Conservation (phyloP, 768 basidiomycete species). For the Gelatoporia subvermispora region DNA sequence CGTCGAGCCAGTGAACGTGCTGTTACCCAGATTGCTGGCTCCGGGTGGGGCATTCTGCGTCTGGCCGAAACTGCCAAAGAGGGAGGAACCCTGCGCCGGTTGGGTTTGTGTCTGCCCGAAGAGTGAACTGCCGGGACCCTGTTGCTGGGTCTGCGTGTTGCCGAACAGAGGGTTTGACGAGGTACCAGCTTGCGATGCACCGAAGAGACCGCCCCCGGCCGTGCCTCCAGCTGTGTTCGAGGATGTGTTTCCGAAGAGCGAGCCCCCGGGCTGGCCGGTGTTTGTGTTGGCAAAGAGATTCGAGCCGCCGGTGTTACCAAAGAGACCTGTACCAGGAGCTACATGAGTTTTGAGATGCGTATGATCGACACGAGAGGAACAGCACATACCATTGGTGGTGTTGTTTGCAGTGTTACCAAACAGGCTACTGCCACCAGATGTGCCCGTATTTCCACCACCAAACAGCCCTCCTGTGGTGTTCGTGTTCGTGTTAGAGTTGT, state of each 20-base stretch:
- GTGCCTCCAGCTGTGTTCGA: slow-evolving; percentile 8
- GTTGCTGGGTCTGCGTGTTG: slow-evolving; percentile 6
- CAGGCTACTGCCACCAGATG: not conserved
- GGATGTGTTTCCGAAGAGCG: slow-evolving; percentile 16
- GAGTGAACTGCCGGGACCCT: slow-evolving; percentile 3
- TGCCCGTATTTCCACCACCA: not conserved
- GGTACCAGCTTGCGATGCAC: slow-evolving; percentile 25
- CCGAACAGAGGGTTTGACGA: slow-evolving; percentile 17
- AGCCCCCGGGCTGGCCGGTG: slow-evolving; percentile 10
- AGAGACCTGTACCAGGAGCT: not conserved
- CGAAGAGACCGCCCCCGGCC: slow-evolving; percentile 18
- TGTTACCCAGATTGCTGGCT: slow-evolving; percentile 7
- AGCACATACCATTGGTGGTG: not conserved
- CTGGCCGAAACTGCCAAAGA: slow-evolving; percentile 23
- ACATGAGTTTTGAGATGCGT: too few species aligned
- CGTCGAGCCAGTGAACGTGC: slow-evolving; percentile 10
- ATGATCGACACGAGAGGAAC: too few species aligned
- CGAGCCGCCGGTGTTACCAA: slow-evolving; percentile 4
- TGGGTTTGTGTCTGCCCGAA: slow-evolving; percentile 12
- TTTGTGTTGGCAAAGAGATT: slow-evolving; percentile 4
- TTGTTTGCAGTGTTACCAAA: slow-evolving; percentile 1
- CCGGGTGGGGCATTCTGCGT: slow-evolving; percentile 23
- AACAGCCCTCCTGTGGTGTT: too few species aligned
- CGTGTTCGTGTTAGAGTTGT: too few species aligned
- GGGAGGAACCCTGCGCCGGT: slow-evolving; percentile 22